Evolutionary conservation across 2,329 filamentous ascomycete species (phyloP).

Genomic region (Neoarthrinium moseri): DNA sequence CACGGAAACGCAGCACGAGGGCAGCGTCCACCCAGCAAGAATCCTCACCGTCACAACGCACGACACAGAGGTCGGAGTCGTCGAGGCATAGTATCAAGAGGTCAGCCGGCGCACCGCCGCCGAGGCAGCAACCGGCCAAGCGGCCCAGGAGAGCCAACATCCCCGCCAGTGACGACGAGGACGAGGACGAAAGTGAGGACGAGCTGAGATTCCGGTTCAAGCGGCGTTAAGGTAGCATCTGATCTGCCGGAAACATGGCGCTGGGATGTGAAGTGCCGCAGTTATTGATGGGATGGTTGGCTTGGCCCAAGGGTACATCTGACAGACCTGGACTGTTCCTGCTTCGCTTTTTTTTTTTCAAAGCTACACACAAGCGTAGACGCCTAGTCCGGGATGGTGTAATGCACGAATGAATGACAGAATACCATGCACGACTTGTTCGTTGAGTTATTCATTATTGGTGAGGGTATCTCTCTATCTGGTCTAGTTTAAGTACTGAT

Average conservation of each 20-base stretch:
- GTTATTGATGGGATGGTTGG: too few species aligned
- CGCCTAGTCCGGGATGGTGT: too few species aligned
- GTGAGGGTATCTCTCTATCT: too few species aligned
- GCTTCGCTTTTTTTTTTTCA: too few species aligned
- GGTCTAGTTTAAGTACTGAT: too few species aligned
- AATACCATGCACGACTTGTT: too few species aligned
- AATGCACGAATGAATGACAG: too few species aligned
- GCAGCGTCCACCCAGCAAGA: constrained; percentile 24
- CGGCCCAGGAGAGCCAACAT: constrained; percentile 25
- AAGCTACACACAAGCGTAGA: too few species aligned
- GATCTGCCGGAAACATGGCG: background rate
- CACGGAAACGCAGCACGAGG: constrained; percentile 30
- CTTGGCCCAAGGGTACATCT: too few species aligned
- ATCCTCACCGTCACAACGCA: constrained; percentile 17
- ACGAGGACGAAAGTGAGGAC: constrained; percentile 54
- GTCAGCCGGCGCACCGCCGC: constrained; percentile 29
- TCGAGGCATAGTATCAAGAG: constrained; percentile 27
- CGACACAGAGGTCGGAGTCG: constrained; percentile 23
- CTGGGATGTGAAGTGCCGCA: too few species aligned
- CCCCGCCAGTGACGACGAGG: constrained; percentile 30
- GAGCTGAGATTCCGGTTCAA: constrained; percentile 54
- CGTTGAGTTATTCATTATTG: too few species aligned
- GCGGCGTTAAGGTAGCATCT: background rate
- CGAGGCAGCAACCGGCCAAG: constrained; percentile 34
- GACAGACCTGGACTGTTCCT: too few species aligned